A percentile compares a stretch with the other conserved stretches of the same genome.
These are phyloP conservation scores for Cafeteria roenbergensis DNA, from an alignment of 108 stramenopile genomes.

Conservation along the genomic window DNA sequence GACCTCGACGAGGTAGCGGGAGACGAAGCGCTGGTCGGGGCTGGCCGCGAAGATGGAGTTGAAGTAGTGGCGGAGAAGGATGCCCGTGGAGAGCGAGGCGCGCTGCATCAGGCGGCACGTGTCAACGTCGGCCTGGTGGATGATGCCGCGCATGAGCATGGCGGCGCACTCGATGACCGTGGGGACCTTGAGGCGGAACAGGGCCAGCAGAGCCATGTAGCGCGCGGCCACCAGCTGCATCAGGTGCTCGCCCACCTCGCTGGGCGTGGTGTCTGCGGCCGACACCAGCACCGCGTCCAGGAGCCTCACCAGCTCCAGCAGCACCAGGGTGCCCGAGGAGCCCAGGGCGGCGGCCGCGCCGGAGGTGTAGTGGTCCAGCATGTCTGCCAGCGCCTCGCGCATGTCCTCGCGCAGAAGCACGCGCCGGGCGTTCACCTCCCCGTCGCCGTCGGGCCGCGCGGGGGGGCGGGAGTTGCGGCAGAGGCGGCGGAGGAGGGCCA, in stretches of 20 bases:
- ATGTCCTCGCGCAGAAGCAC: not conserved
- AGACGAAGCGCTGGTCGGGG: constrained; percentile 53
- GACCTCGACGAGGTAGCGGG: constrained; percentile 57
- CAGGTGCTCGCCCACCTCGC: constrained; percentile 4
- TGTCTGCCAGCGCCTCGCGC: not conserved
- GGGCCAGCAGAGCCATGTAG: constrained; percentile 44
- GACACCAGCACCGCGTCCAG: constrained; percentile 12
- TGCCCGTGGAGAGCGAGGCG: constrained; percentile 48
- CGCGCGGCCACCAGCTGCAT: constrained; percentile 19
- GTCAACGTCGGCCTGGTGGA: constrained; percentile 37
- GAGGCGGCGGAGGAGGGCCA: not conserved
- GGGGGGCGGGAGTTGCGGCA: not conserved
- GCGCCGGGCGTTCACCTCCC: not conserved
- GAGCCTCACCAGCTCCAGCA: not conserved
- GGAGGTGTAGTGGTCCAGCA: not conserved
- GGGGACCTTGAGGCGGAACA: constrained; percentile 46
- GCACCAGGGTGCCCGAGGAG: not conserved
- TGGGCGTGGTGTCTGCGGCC: constrained; percentile 12
- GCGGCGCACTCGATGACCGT: constrained; percentile 63
- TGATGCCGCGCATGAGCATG: constrained; percentile 49
- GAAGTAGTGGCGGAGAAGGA: constrained; percentile 59
- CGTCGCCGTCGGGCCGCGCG: not conserved
- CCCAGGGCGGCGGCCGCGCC: not conserved
- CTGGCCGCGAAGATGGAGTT: constrained; percentile 56
- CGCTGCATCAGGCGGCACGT: constrained; percentile 44